phyloP scores from a whole-genome alignment of 2,329 filamentous ascomycete genomes.

The Parasarocladium wereldwijsianum region DNA sequence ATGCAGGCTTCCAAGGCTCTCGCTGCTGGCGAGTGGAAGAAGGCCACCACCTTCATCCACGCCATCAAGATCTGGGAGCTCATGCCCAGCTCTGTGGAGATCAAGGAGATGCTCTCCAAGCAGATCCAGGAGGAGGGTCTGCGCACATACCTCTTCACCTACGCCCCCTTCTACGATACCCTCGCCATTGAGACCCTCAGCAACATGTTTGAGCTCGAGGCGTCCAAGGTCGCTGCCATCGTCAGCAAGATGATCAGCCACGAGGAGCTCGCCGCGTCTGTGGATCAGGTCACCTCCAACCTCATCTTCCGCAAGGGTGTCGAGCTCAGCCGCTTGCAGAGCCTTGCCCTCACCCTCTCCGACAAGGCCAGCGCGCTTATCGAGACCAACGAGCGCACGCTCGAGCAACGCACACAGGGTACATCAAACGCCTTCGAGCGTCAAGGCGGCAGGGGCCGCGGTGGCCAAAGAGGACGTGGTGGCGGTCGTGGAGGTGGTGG shows the following conservation, averaged over 20 bases:
- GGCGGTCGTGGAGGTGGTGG: slow-evolving; percentile 50
- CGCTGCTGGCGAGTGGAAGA: slow-evolving; percentile 97
- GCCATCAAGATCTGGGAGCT: slow-evolving; percentile 99
- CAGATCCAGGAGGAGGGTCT: slow-evolving; percentile 99
- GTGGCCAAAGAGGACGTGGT: slow-evolving; percentile 47
- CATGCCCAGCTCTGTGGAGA: slow-evolving; percentile 81
- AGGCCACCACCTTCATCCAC: slow-evolving; percentile 83
- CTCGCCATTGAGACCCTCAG: slow-evolving; percentile 74
- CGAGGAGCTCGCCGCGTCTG: slow-evolving; percentile 87
- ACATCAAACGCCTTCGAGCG: slow-evolving; percentile 91
- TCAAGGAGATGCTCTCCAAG: slow-evolving; percentile 93
- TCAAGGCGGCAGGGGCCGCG: slow-evolving; percentile 65
- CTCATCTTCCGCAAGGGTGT: slow-evolving; percentile 99
- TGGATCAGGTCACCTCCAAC: slow-evolving; percentile 93
- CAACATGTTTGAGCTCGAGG: slow-evolving; percentile 86
- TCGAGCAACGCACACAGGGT: slow-evolving; percentile 93
- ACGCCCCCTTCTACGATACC: slow-evolving; percentile 98
- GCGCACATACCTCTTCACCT: slow-evolving; percentile 96
- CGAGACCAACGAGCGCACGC: slow-evolving; percentile 91
- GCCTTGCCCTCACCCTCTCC: slow-evolving; percentile 79
- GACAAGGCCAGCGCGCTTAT: slow-evolving; percentile 95
- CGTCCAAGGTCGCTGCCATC: slow-evolving; percentile 83
- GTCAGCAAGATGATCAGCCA: slow-evolving; percentile 99
- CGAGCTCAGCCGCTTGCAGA: slow-evolving; percentile 90
- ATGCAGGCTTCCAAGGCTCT: slow-evolving; percentile 98